Evolutionary conservation across 768 basidiomycete genomes (phyloP), one percentile per base, ranked within the genome.

Genomic region (Cystobasidium ongulense): DNA sequence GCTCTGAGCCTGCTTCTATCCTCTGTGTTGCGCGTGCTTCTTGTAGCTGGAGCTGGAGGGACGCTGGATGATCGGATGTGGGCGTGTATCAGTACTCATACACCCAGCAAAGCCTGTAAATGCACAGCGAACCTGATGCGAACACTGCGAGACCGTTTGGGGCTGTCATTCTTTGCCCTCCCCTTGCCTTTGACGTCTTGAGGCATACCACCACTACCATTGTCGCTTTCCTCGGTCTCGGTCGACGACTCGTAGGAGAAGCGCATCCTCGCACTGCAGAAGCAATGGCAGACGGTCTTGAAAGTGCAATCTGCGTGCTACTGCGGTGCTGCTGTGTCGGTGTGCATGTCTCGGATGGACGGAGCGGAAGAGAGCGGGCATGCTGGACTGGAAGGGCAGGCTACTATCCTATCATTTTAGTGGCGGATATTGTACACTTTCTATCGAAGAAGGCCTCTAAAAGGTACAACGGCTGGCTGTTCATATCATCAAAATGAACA

Each of bases 131-230:
- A 59, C 57, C 57, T 59, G 25, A 59, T 59, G 5, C 57, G 25
- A 4, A 59, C 57, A 35, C 57, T 59, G 11, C 29, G 57, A 50
- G 46, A 50, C 25, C 33, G 25, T 15, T 15, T 35, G 23, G 57
- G 57, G 29, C 57, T 59, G 13, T 17, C 33, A 13, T 27, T 59
- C 57, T 59, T 59, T 17, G 65, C 65, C 53, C 35, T 46, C 29
- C 65, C 65, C 31, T 67, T 67, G 65, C 65, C 65, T 67, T 67
- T 67, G 15, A 46, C 50, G 18, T 64, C 63, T 5, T 21, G 21
- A 13, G 57, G 4, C 4, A 61, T 29, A 18, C 41, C 63, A 36
- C 5, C 5, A 63, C 33, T 8, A 27, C 61, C 31, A 18, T 31
- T 8, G 7, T 59, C 57, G 25, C 29, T 13, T 13, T 35, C 57